A percentile compares a stretch with the other conserved stretches of the same genome.
phyloP scores from a whole-genome alignment of 2,329 filamentous ascomycete species.

The Penicillium glabrum region DNA sequence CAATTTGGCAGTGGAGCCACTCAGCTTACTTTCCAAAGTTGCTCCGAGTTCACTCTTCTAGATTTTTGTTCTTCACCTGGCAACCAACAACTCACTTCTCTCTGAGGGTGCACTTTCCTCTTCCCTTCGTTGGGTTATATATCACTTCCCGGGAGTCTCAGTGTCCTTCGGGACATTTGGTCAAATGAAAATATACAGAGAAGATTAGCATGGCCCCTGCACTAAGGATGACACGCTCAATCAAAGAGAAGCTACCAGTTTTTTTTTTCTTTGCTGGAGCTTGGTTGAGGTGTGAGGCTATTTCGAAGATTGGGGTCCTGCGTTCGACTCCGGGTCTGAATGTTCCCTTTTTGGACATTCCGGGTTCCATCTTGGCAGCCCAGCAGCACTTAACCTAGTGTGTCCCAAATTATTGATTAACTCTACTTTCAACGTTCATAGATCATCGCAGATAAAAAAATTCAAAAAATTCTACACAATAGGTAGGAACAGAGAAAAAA shows the following conservation, averaged over 20 bases:
- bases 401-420: background rate
- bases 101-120: background rate
- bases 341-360: background rate
- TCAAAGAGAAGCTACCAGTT: conserved; percentile 74
- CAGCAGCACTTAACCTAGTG: background rate
- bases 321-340: background rate
- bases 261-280: conserved; percentile 49
- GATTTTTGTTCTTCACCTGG: background rate
- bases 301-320: background rate
- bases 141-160: accelerated
- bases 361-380: background rate
- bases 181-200: conserved; percentile 70
- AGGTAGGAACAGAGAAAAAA: no score
- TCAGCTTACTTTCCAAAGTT: background rate
- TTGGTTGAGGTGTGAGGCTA: conserved; percentile 2
- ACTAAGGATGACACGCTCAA: conserved; percentile 94
- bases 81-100: background rate
- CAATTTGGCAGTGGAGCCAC: background rate
- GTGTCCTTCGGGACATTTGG: conserved; percentile 53
- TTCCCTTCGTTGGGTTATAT: background rate
- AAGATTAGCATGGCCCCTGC: conserved; percentile 81
- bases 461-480: no score
- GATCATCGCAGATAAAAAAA: no score
- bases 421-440: no score
- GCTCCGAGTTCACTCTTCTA: background rate